A percentile compares a stretch with the other conserved stretches of the same genome.
Conservation (phyloP, 108 stramenopile species). For the Skeletonema costatum region DNA sequence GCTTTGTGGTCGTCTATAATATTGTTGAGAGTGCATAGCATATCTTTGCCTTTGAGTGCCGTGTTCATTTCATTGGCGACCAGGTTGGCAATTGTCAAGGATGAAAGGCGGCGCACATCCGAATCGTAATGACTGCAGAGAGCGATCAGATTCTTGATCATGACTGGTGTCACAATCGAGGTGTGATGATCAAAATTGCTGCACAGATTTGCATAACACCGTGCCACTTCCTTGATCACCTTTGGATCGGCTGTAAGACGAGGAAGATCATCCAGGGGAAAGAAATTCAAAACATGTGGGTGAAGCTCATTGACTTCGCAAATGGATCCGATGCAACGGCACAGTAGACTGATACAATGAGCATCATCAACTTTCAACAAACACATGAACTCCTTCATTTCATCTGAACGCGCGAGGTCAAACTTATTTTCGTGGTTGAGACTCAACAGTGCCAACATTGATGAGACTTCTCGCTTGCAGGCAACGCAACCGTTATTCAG, state of each 20-base stretch:
- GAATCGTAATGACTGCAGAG: conserved; percentile 42
- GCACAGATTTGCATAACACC: conserved; percentile 66
- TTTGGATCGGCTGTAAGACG: conserved; percentile 6
- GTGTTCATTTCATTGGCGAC: conserved; percentile 31
- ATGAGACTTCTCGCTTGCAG: conserved; percentile 66
- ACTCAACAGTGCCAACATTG: conserved; percentile 59
- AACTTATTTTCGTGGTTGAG: conserved; percentile 86
- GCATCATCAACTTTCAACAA: conserved; percentile 26
- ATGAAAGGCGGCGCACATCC: conserved; percentile 54
- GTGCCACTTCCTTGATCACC: conserved; percentile 45
- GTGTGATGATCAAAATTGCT: conserved; percentile 56
- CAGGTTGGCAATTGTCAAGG: conserved; percentile 64
- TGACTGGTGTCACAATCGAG: conserved; percentile 39
- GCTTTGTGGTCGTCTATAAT: conserved; percentile 2
- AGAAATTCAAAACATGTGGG: conserved; percentile 4
- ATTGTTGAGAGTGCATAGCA: neutral
- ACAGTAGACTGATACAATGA: conserved; percentile 38
- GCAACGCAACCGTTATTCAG: conserved; percentile 51
- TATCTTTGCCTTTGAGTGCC: conserved; percentile 17
- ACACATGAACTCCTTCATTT: conserved; percentile 22
- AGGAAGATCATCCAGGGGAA: conserved; percentile 22
- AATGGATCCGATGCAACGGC: conserved; percentile 73
- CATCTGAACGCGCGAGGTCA: conserved; percentile 56
- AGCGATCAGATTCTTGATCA: conserved; percentile 37
- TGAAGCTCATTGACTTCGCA: conserved; percentile 55